These are phyloP conservation scores for Ophiocytium majus DNA, from an alignment of 352 stramenopile species.

Conservation along the genomic window DNA sequence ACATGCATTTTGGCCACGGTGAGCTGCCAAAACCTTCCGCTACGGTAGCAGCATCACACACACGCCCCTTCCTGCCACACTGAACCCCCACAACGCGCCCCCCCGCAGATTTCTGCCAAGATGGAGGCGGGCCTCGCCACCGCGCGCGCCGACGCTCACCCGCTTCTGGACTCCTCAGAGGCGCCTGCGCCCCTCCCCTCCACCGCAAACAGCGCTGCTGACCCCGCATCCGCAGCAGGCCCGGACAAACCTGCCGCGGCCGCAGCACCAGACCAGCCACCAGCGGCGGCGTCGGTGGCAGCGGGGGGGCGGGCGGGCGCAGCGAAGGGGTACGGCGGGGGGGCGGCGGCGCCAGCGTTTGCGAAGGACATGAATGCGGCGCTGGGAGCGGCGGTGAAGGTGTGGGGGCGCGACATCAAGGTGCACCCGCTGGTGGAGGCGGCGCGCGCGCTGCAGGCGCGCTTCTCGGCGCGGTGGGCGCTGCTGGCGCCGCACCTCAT, in stretches of 20 bases:
- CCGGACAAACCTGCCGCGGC: neutral
- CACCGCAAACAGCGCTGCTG: too few relatives aligned
- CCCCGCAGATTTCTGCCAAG: constrained; percentile 17
- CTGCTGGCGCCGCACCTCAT: constrained; percentile 33
- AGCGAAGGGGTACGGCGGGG: neutral
- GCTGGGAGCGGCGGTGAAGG: constrained; percentile 25
- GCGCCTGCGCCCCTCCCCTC: too few relatives aligned
- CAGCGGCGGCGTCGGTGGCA: neutral
- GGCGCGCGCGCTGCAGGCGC: constrained; percentile 28
- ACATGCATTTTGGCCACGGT: too few relatives aligned
- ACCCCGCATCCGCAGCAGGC: neutral
- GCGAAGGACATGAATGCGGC: constrained; percentile 42
- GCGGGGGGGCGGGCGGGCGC: neutral
- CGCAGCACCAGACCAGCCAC: neutral
- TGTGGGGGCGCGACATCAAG: constrained; percentile 35
- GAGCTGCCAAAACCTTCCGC: too few relatives aligned
- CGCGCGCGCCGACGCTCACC: too few relatives aligned
- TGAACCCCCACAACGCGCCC: too few relatives aligned
- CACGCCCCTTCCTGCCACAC: too few relatives aligned
- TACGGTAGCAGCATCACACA: too few relatives aligned
- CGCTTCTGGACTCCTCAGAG: too few relatives aligned
- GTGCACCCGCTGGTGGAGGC: constrained; percentile 26
- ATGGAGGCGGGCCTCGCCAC: neutral
- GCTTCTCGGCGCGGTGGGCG: constrained; percentile 46
- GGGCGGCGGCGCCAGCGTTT: constrained; percentile 37